Conservation (phyloP, 2,329 filamentous ascomycete species). For the Macrophomina tecta region DNA sequence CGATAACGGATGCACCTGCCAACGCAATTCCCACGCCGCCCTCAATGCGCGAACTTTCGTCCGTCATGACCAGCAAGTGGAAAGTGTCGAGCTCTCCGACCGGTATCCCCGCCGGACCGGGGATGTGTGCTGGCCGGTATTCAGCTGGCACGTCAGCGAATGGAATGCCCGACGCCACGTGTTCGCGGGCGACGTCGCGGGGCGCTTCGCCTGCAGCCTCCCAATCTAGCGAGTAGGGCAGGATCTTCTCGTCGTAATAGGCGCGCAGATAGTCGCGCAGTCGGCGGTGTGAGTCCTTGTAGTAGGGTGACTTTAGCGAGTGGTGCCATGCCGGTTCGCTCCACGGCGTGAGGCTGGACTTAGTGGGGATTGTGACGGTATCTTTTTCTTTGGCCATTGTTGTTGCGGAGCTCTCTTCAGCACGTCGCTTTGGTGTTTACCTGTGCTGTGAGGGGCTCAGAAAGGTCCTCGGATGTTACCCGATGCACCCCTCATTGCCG, state of each 20-base stretch:
- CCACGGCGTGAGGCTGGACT: slow-evolving; percentile 40
- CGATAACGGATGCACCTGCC: slow-evolving; percentile 66
- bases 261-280: slow-evolving; percentile 63
- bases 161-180: slow-evolving; percentile 49
- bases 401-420: background rate
- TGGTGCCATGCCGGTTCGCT: slow-evolving; percentile 55
- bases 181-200: slow-evolving; percentile 50
- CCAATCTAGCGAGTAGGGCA: slow-evolving; percentile 68
- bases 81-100: slow-evolving; percentile 46
- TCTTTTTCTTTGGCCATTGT: background rate
- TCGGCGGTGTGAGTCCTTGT: slow-evolving; percentile 65
- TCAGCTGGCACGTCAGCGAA: slow-evolving; percentile 53
- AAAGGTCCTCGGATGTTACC: slow-evolving; percentile 2
- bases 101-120: slow-evolving; percentile 45
- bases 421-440: background rate
- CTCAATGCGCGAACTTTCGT: slow-evolving; percentile 62
- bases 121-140: slow-evolving; percentile 49
- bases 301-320: slow-evolving; percentile 64
- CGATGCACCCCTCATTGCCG: slow-evolving; percentile 11
- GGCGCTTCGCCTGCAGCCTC: slow-evolving; percentile 59
- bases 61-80: slow-evolving; percentile 57
- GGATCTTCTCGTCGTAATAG: slow-evolving; percentile 65
- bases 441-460: background rate
- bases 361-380: background rate
- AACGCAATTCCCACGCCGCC: slow-evolving; percentile 65